Conservation (phyloP, 2,329 filamentous ascomycete species). For the Fusarium succisae region DNA sequence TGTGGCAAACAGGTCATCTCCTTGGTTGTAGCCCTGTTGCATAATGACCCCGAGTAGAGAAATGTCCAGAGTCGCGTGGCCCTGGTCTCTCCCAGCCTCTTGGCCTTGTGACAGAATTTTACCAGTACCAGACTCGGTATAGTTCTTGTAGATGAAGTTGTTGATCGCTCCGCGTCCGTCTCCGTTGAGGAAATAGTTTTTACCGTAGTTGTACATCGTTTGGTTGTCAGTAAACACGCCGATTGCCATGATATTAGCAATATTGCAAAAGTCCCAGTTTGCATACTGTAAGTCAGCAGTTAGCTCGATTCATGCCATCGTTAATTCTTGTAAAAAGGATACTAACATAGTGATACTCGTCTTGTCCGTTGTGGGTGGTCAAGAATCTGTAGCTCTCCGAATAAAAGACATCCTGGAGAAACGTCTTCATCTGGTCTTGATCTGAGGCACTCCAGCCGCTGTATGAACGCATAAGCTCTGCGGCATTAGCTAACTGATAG, state of each 20-base stretch:
- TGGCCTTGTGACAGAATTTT: background rate
- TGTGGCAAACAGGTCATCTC: background rate
- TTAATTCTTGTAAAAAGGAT: rapidly evolving
- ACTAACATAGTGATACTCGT: background rate
- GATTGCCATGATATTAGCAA: background rate
- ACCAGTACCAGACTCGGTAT: background rate
- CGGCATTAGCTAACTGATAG: background rate
- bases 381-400: background rate
- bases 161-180: background rate
- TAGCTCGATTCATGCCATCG: rapidly evolving
- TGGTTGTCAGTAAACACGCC: background rate
- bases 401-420: background rate
- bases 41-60: background rate
- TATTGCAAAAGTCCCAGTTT: background rate
- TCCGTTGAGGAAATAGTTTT: background rate
- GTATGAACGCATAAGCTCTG: background rate
- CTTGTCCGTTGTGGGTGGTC: background rate
- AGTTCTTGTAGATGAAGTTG: background rate
- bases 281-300: rapidly evolving
- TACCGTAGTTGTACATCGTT: background rate
- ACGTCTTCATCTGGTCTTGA: background rate
- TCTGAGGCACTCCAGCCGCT: background rate
- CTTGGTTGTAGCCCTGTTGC: background rate
- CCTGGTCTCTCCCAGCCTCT: background rate
- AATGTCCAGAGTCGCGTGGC: background rate